Base-by-base conservation (phyloP, 2,329 filamentous ascomycete species). In the Chaetothyriales sp. region DNA sequence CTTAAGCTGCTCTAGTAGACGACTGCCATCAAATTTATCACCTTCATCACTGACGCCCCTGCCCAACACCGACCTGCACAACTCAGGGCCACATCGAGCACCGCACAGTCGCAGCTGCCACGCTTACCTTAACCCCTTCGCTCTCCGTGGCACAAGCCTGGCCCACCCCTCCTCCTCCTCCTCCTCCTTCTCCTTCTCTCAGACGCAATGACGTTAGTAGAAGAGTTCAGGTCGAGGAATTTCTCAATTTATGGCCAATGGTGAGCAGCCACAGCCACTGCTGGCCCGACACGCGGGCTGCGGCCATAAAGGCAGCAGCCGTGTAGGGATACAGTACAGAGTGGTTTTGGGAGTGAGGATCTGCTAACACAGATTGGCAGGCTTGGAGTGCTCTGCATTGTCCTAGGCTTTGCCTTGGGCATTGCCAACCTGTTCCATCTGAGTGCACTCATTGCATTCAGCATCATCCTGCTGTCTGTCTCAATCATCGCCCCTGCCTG, bases 371-470 rank as follows among this genome's bases (percentile, higher is more conserved):
- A 15, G 33, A 40, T 33, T 51, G 19, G 46, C 46, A 45, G 71
- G 70, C 69, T 70, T 43, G 71, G 71, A 49, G 76, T 83, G 48
- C 60, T 83, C 28, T 80, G 76, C 68, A 80, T 83, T 60, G 66
- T 83, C 58, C 72, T 85, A 25, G 82, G 79, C 65, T 77, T 83
- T 59, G 81, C 82, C 18, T 72, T 86, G 19, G 80, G 82, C 47
- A 80, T 85, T 55, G 79, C 81, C 50, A 83, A 83, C 62, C 77
- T 86, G 61, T 83, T 85, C 64, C 73, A 80, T 60, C 73, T 81
- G 59, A 72, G 72, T 57, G 68, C 78, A 47, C 69, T 81, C 43
- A 80, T 85, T 56, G 69, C 82, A 33, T 81, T 82, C 54, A 78
- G 79, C 55, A 68, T 75, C 51, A 62, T 80, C 49, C 76, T 75